Evolutionary conservation across 179 eudicot genomes (phyloP).

Genomic region (Vitellaria paradoxa): DNA sequence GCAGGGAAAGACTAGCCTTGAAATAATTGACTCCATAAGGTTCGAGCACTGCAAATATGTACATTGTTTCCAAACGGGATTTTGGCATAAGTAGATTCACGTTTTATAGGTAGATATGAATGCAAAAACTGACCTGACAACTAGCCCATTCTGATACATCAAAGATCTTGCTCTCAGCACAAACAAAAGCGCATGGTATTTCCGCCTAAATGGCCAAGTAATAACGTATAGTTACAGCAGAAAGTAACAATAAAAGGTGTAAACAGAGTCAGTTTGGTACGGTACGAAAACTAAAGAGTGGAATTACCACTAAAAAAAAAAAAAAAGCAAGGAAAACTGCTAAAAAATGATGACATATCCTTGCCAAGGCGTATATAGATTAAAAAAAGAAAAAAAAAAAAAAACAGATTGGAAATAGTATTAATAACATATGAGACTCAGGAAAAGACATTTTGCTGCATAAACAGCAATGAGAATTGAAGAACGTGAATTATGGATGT

Average conservation of each 20-base stretch:
- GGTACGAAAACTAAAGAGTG: not conserved
- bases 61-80: not conserved
- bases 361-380: too few relatives aligned
- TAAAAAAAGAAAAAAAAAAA: too few relatives aligned
- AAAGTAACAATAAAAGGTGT: not conserved
- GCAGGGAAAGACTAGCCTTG: too few relatives aligned
- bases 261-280: not conserved
- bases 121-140: slow-evolving; percentile 31
- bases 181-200: slow-evolving; percentile 97
- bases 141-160: slow-evolving; percentile 99
- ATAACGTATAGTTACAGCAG: slow-evolving; percentile 16
- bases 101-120: not conserved
- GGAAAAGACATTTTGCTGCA: too few relatives aligned
- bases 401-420: too few relatives aligned
- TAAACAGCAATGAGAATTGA: too few relatives aligned
- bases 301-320: too few relatives aligned
- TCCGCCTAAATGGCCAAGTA: slow-evolving; percentile 53
- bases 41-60: not conserved
- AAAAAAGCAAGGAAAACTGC: too few relatives aligned
- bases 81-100: not conserved
- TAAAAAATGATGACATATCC: too few relatives aligned
- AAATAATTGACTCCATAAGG: too few relatives aligned
- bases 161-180: slow-evolving; percentile 95
- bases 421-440: too few relatives aligned
- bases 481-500: too few relatives aligned